Conservation (phyloP, 2,329 filamentous ascomycete species). For the Fusarium sp. region DNA sequence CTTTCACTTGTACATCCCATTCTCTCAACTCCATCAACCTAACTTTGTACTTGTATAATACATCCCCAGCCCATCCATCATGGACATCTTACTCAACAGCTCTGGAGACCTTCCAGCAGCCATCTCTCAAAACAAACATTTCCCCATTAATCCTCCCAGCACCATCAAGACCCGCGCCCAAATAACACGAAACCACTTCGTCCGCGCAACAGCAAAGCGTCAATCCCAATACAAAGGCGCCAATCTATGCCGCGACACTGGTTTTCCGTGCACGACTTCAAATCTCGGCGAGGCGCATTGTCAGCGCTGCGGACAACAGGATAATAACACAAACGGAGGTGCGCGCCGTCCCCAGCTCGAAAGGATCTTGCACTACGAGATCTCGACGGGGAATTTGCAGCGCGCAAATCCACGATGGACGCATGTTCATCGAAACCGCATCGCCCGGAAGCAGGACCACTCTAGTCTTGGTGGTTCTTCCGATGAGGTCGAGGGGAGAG, state of each 20-base stretch:
- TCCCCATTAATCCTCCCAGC: constrained; percentile 21
- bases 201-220: constrained; percentile 51
- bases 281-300: constrained; percentile 11
- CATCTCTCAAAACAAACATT: constrained; percentile 37
- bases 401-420: constrained; percentile 28
- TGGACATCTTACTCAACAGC: constrained; percentile 41
- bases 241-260: constrained; percentile 40
- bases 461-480: constrained; percentile 6
- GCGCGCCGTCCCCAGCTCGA: constrained; percentile 43
- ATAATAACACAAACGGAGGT: constrained; percentile 12
- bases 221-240: constrained; percentile 40
- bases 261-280: constrained; percentile 37
- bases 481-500: constrained; percentile 51
- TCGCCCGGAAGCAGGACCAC: constrained; percentile 29
- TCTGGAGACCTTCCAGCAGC: constrained; percentile 40
- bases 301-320: constrained; percentile 32
- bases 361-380: constrained; percentile 34
- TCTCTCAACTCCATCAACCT: not conserved
- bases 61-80: constrained; percentile 20
- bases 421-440: constrained; percentile 16
- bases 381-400: constrained; percentile 3
- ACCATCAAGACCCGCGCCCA: constrained; percentile 28
- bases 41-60: constrained; percentile 18
- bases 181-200: constrained; percentile 47
- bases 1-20: constrained; percentile 17